Evolutionary conservation across 1,139 yeast genomes (phyloP).

Genomic region (Diutina rugosa): DNA sequence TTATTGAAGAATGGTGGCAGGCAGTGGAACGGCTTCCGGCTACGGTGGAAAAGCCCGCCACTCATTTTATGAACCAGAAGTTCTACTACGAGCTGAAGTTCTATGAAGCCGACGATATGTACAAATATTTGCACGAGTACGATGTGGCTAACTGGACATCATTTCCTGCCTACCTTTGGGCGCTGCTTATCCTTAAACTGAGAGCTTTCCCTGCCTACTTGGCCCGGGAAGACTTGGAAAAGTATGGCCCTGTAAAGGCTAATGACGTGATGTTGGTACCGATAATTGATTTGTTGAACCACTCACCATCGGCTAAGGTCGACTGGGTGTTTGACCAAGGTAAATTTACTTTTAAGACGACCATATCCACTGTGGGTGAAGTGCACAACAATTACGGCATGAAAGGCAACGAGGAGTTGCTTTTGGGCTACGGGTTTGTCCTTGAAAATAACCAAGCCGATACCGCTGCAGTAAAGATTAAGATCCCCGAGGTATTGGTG

Average conservation of each 20-base stretch:
- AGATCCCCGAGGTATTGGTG: slow-evolving; percentile 24
- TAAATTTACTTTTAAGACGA: slow-evolving; percentile 5
- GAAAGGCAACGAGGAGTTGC: slow-evolving; percentile 69
- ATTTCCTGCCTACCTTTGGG: slow-evolving; percentile 63
- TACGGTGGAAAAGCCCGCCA: slow-evolving; percentile 15
- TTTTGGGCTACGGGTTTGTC: slow-evolving; percentile 59
- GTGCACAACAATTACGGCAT: slow-evolving; percentile 75
- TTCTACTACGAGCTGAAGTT: slow-evolving; percentile 36
- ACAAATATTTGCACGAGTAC: slow-evolving; percentile 13
- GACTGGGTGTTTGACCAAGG: slow-evolving; percentile 33
- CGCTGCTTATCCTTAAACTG: slow-evolving; percentile 54
- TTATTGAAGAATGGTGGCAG: slow-evolving; percentile 43
- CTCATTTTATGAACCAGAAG: slow-evolving; percentile 29
- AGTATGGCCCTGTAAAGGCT: slow-evolving; percentile 13
- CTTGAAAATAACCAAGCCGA: slow-evolving; percentile 48
- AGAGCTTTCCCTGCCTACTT: slow-evolving; percentile 67
- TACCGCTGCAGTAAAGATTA: slow-evolving; percentile 43
- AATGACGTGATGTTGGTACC: slow-evolving; percentile 55
- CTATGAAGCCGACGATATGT: slow-evolving; percentile 24
- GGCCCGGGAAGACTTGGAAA: slow-evolving; percentile 11
- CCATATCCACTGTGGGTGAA: slow-evolving; percentile 20
- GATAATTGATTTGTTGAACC: slow-evolving; percentile 67
- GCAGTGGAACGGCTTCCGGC: slow-evolving; percentile 23
- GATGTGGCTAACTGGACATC: slow-evolving; percentile 38
- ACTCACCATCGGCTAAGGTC: slow-evolving; percentile 47